phyloP scores from a whole-genome alignment of 768 basidiomycete species.

The Agrocybe pediades region DNA sequence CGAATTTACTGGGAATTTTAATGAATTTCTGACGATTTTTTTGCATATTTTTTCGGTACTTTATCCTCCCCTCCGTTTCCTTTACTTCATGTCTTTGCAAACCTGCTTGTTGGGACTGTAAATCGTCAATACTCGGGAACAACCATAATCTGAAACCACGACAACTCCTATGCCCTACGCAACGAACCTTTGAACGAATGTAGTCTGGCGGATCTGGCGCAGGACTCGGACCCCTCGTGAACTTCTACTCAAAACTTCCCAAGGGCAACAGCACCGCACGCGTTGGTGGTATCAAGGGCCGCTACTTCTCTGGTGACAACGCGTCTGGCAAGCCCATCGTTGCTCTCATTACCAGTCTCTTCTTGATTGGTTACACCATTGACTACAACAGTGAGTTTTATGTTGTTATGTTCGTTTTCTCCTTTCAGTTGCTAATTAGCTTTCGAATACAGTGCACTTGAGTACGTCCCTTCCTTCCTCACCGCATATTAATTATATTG shows the following conservation, averaged over 20 bases:
- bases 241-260: constrained; percentile 96
- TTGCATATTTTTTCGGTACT: constrained; percentile 13
- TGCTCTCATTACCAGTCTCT: constrained; percentile 63
- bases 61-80: too few species aligned
- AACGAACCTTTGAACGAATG: neutral
- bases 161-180: too few species aligned
- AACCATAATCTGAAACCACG: too few species aligned
- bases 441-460: constrained; percentile 65
- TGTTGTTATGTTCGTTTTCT: constrained; percentile 13
- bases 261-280: constrained; percentile 76
- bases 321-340: constrained; percentile 74
- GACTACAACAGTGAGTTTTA: constrained; percentile 83
- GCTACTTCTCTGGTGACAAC: constrained; percentile 85
- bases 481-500: constrained; percentile 15
- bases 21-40: constrained; percentile 4
- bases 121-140: too few species aligned
- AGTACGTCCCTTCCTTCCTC: constrained; percentile 50
- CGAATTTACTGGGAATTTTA: neutral
- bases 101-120: too few species aligned
- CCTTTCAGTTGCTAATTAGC: constrained; percentile 2
- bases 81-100: too few species aligned
- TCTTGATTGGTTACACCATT: constrained; percentile 81
- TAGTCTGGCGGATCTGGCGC: constrained; percentile 83
- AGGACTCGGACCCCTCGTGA: constrained; percentile 82
- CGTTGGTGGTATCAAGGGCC: constrained; percentile 71